phyloP scores from a whole-genome alignment of 768 basidiomycete genomes.

The Floccularia luteovirens region DNA sequence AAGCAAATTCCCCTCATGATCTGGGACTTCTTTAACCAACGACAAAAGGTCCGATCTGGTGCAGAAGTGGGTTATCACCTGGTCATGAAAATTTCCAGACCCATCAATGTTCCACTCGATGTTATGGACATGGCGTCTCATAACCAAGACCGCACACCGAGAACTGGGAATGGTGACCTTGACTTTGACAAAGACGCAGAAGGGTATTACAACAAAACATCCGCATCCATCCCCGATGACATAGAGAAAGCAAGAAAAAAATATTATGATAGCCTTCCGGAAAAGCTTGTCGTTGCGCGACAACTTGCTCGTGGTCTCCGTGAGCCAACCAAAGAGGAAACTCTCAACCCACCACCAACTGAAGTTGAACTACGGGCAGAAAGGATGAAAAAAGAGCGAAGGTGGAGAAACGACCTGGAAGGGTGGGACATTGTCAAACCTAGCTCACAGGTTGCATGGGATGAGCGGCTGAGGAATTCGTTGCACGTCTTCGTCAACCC shows the following conservation, averaged over 20 bases:
- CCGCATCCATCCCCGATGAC: slow-evolving; percentile 40
- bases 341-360: slow-evolving; percentile 68
- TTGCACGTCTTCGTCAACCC: slow-evolving; percentile 55
- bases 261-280: slow-evolving; percentile 69
- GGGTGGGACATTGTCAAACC: slow-evolving; percentile 78
- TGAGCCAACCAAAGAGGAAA: slow-evolving; percentile 84
- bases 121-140: slow-evolving; percentile 12
- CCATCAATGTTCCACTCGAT: slow-evolving; percentile 36
- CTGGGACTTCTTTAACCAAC: slow-evolving; percentile 88
- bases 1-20: slow-evolving; percentile 85
- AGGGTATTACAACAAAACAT: slow-evolving; percentile 58
- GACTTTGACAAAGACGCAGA: slow-evolving; percentile 71
- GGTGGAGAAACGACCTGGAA: slow-evolving; percentile 73
- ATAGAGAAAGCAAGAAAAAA: slow-evolving; percentile 64
- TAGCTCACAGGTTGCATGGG: slow-evolving; percentile 63
- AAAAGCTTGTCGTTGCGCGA: slow-evolving; percentile 63
- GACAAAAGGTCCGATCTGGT: slow-evolving; percentile 71
- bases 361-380: slow-evolving; percentile 88
- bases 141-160: slow-evolving; percentile 14
- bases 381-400: slow-evolving; percentile 79
- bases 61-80: slow-evolving; percentile 77
- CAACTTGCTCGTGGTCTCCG: slow-evolving; percentile 67
- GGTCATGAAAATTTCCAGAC: slow-evolving; percentile 54
- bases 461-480: slow-evolving; percentile 55
- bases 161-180: slow-evolving; percentile 43